Evolutionary conservation across 257 asterid species (phyloP).

Genomic region (Euphrasia confusa): DNA sequence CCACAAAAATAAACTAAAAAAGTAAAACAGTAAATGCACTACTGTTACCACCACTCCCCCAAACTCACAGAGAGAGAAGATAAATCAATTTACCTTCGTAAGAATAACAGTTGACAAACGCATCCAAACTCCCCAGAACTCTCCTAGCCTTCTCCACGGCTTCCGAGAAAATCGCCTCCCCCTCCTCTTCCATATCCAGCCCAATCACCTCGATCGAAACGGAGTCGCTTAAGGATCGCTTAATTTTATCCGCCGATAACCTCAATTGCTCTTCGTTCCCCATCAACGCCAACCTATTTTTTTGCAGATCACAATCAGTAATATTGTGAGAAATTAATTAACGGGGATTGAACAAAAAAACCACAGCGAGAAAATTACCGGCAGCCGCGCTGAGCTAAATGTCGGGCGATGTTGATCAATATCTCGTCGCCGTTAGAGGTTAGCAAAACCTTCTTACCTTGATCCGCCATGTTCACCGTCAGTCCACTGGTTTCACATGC

Average conservation of each 20-base stretch:
- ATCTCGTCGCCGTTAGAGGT: constrained; percentile 76
- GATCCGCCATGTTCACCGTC: constrained; percentile 30
- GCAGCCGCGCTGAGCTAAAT: constrained; percentile 77
- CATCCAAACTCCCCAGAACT: constrained; percentile 60
- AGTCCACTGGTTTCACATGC: neutral
- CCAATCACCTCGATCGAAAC: constrained; percentile 52
- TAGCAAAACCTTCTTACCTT: constrained; percentile 69
- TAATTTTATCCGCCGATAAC: constrained; percentile 50
- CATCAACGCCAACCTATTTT: constrained; percentile 57
- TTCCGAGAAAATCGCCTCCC: constrained; percentile 45
- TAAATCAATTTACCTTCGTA: constrained; percentile 56
- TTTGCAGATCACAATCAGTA: constrained; percentile 17
- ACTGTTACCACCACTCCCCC: neutral
- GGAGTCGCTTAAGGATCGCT: constrained; percentile 39
- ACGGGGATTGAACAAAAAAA: neutral
- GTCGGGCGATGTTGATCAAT: constrained; percentile 62
- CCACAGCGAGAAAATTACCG: constrained; percentile 35
- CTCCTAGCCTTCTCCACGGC: constrained; percentile 64
- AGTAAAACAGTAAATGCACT: neutral
- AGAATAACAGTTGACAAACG: constrained; percentile 71
- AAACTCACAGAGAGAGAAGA: neutral
- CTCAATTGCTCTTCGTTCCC: constrained; percentile 62
- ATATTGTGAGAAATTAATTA: neutral
- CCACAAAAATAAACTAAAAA: neutral
- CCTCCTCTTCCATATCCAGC: constrained; percentile 67